Conservation (phyloP, 1,284 basidiomycete genomes). For the Porogramme epimiltina region DNA sequence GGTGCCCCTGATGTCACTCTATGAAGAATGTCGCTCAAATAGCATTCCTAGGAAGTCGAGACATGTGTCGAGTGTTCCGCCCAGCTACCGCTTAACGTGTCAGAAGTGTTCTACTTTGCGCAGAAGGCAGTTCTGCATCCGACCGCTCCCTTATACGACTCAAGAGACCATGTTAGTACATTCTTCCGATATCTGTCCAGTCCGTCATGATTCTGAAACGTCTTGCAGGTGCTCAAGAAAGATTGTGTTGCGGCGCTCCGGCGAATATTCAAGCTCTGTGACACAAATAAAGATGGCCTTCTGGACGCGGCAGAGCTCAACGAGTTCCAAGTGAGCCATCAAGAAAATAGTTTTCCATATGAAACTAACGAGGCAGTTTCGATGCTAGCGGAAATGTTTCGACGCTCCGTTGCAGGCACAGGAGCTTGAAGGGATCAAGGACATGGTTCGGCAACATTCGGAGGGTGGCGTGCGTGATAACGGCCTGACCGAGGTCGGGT, state of each 20-base stretch:
- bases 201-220: constrained; percentile 6
- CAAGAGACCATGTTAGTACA: constrained; percentile 81
- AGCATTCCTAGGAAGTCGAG: constrained; percentile 80
- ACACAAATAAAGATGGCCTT: constrained; percentile 92
- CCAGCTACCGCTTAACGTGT: constrained; percentile 87
- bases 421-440: constrained; percentile 91
- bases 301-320: constrained; percentile 92
- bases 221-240: constrained; percentile 82
- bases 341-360: background rate
- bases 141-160: constrained; percentile 96
- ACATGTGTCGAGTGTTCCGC: constrained; percentile 98
- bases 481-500: constrained; percentile 92
- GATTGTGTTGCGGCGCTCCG: constrained; percentile 87
- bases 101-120: constrained; percentile 99
- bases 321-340: constrained; percentile 82
- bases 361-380: background rate
- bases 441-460: constrained; percentile 79
- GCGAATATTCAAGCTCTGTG: constrained; percentile 96
- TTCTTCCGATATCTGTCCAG: constrained; percentile 4
- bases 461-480: constrained; percentile 67
- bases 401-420: constrained; percentile 90
- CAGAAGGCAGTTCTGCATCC: constrained; percentile 98
- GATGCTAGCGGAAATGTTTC: constrained; percentile 85
- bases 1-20: background rate
- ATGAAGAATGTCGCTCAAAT: constrained; percentile 7